phyloP scores from a whole-genome alignment of 2,329 filamentous ascomycete genomes.

The Trichoderma gracile region DNA sequence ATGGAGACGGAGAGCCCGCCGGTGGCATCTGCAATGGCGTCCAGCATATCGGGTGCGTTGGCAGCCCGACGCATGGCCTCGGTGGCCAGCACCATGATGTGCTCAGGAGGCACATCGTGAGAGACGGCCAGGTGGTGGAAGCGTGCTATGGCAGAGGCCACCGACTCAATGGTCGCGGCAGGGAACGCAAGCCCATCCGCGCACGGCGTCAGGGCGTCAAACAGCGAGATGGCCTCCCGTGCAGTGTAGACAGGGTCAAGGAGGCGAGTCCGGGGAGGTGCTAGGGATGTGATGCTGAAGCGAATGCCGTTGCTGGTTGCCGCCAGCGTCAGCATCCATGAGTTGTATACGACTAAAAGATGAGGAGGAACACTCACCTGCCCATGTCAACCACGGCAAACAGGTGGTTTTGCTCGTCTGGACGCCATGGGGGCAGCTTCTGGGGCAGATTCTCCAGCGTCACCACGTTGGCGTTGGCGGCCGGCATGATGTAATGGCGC shows the following conservation, averaged over 20 bases:
- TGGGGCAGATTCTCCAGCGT: conserved; percentile 54
- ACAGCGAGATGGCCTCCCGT: conserved; percentile 79
- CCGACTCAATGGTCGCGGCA: conserved; percentile 59
- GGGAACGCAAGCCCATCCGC: conserved; percentile 48
- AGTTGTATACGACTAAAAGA: neutral
- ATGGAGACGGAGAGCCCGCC: conserved; percentile 69
- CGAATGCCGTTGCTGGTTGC: conserved; percentile 79
- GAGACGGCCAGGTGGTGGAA: conserved; percentile 72
- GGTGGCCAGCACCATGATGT: conserved; percentile 78
- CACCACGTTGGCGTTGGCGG: conserved; percentile 48
- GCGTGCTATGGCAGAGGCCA: conserved; percentile 65
- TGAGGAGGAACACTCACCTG: conserved; percentile 44
- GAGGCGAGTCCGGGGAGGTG: conserved; percentile 68
- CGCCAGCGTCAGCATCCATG: conserved; percentile 10
- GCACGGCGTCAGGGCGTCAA: conserved; percentile 70
- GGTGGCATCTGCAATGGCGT: conserved; percentile 61
- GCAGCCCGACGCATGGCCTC: conserved; percentile 82
- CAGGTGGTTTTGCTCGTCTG: conserved; percentile 49
- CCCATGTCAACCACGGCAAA: conserved; percentile 63
- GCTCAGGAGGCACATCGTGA: conserved; percentile 63
- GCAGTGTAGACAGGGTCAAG: conserved; percentile 77
- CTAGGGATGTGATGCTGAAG: conserved; percentile 84
- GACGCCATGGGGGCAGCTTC: conserved; percentile 52
- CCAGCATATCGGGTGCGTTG: conserved; percentile 70
- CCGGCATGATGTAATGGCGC: conserved; percentile 33